phyloP scores from a whole-genome alignment of 345 rosid species.

The Lepidium sativum region DNA sequence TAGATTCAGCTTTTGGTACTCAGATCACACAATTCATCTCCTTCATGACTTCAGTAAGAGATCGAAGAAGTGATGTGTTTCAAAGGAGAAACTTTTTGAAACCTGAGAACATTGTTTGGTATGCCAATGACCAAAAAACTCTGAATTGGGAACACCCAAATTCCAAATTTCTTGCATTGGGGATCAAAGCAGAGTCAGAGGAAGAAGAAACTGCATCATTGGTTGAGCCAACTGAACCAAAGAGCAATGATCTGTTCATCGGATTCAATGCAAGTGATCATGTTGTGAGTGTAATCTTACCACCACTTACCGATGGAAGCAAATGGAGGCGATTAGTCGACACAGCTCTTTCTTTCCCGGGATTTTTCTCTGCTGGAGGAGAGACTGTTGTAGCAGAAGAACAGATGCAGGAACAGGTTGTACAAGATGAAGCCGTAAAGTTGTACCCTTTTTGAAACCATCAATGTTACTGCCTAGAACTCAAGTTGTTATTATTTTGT shows the following conservation, averaged over 20 bases:
- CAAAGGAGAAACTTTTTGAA: slow-evolving; percentile 50
- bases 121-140: slow-evolving; percentile 53
- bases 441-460: slow-evolving; percentile 75
- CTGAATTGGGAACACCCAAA: slow-evolving; percentile 74
- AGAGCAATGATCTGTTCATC: slow-evolving; percentile 46
- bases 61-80: slow-evolving; percentile 61
- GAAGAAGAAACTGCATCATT: slow-evolving; percentile 24
- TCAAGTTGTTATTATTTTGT: not conserved
- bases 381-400: slow-evolving; percentile 34
- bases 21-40: slow-evolving; percentile 72
- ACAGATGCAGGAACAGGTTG: slow-evolving; percentile 35
- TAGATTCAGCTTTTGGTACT: slow-evolving; percentile 50
- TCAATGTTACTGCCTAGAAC: slow-evolving; percentile 22
- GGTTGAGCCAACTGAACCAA: slow-evolving; percentile 22
- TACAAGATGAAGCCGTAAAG: slow-evolving; percentile 78
- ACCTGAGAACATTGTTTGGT: slow-evolving; percentile 75
- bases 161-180: slow-evolving; percentile 64
- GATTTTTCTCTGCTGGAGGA: slow-evolving; percentile 59
- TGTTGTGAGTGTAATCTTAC: slow-evolving; percentile 43
- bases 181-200: slow-evolving; percentile 43
- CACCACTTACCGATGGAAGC: slow-evolving; percentile 47
- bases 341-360: slow-evolving; percentile 78
- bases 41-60: slow-evolving; percentile 55
- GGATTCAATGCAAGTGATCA: slow-evolving; percentile 56
- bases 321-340: slow-evolving; percentile 62